Base-by-base conservation (phyloP, 306 rosid genomes). In the Cucumis hystrix region DNA sequence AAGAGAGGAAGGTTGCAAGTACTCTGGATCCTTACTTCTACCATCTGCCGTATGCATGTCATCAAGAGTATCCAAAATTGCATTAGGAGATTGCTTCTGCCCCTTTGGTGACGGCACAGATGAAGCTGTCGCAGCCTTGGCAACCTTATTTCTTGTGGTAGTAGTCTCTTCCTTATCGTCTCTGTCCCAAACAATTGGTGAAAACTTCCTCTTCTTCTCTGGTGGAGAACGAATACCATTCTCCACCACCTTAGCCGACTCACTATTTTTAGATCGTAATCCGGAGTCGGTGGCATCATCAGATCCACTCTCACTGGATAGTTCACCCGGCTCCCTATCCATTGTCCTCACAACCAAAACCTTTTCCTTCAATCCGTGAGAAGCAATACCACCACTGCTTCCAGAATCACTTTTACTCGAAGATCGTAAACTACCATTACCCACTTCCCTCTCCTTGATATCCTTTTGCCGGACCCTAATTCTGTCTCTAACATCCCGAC, bases 241-340 rank as follows among this genome's bases (percentile, higher is more conserved):
- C 20, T 74, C 89, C 78, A 83, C 85, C 71, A 71, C 74, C 81
- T 82, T 78, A 1, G 72, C 60, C 72, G 77, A 83, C 82, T 79
- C 90, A 9, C 60, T 10, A 17, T 81, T 87, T 66, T 86, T 87
- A 45, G 61, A 49, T 83, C 79, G 78, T 6, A 83, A 45, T 45
- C 82, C 88, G 0, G 88, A 92, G 63, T 95, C 98, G 83, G 83
- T 76, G 80, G 89, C 96, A 80, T 88, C 99, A 66, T 96, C 97
- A 56, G 99, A 91, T 37, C 97, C 96, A 57, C 97, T 93, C 85
- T 91, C 99, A 77, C 97, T 96, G 5, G 99, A 96, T 84, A 96
- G 89, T 64, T 96, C 99, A 47, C 99, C 99, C 1, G 99, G 98
- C 84, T 92, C 99, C 82, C 84, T 89, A 62, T 96, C 99, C 65